These are phyloP conservation scores for Thelonectria blattea DNA, from an alignment of 2,329 filamentous ascomycete genomes.

Conservation along the genomic window DNA sequence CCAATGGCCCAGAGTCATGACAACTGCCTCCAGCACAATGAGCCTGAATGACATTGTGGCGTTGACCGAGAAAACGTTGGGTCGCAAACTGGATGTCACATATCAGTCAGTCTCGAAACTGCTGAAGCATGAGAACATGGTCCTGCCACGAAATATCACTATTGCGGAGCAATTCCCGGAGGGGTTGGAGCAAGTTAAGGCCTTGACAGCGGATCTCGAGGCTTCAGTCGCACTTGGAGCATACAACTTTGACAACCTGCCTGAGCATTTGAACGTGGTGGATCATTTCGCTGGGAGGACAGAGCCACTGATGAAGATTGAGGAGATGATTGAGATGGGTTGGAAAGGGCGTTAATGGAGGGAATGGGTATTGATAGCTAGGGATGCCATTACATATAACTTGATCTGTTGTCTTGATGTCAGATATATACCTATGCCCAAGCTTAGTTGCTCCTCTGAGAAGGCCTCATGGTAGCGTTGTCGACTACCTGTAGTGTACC, in stretches of 20 bases:
- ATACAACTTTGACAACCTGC: conserved; percentile 34
- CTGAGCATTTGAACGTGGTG: neutral
- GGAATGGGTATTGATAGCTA: too few relatives aligned
- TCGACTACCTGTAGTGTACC: too few relatives aligned
- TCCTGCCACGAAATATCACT: conserved; percentile 37
- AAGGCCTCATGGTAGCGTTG: too few relatives aligned
- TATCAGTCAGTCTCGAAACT: conserved; percentile 37
- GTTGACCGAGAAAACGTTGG: conserved; percentile 42
- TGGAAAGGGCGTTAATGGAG: neutral
- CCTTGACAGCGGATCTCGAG: conserved; percentile 41
- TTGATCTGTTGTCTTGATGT: too few relatives aligned
- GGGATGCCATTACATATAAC: too few relatives aligned
- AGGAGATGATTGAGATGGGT: neutral
- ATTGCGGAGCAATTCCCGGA: conserved; percentile 39
- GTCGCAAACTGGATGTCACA: conserved; percentile 33
- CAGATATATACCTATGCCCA: too few relatives aligned
- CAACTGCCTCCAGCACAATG: conserved; percentile 37
- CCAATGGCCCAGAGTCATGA: conserved; percentile 39
- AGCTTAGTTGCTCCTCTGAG: too few relatives aligned
- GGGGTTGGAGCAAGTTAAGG: conserved; percentile 34
- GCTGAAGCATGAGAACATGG: conserved; percentile 29
- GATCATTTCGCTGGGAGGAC: conserved; percentile 1
- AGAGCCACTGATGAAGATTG: neutral
- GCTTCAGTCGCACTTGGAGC: conserved; percentile 40
- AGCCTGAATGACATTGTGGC: conserved; percentile 39